Evolutionary conservation across 2,329 filamentous ascomycete species (phyloP), one percentile per base, ranked within the genome.

Genomic region (Akanthomyces lecanii): DNA sequence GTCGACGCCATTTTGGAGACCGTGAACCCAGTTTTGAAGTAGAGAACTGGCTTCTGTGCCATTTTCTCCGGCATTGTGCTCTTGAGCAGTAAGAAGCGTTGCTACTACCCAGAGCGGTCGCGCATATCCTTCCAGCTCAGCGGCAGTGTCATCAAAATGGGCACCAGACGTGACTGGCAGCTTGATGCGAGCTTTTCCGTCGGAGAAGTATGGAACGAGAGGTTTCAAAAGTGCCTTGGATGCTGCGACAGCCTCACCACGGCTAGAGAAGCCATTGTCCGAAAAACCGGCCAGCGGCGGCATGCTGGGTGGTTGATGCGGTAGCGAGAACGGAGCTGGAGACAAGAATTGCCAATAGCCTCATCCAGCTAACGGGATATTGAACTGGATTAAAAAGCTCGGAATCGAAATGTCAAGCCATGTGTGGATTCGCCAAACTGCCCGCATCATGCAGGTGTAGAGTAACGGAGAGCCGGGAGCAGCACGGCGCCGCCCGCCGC

Each of bases 51-150:
- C 40, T 18, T 18, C 21, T 8, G 36, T 18, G 11, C 38, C 25
- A 1, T 48, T 4, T 16, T 33, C 23, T 18, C 21, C 36, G 2
- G 42, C 30, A 7, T 50, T 25, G 36, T 8, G 28, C 28, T 48
- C 30, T 30, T 30, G 44, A n/a, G 62, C 52, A 12, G 81, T 83
- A 0, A 89, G 63, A 0, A 77, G 62, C 1, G 70, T 70, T 0
- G 69, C 72, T 0, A 77, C 67, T 0, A 70, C 71, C 74, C 74
- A 77, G 0, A 78, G 57, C 0, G 76, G 77, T 1, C 77, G 68
- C 0, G 78, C 78, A 64, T 78, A 81, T 0, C 79, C 79, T 56
- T 81, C 79, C 0, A 81, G 68, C 63, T 80, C 77, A 0, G 79
- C 79, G 1, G 79, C 77, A 0, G 67, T 68, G 53, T 81, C 79